These are phyloP conservation scores for Triticum monococcum DNA, from an alignment of 176 grass and related monocot genomes.

Conservation along the genomic window DNA sequence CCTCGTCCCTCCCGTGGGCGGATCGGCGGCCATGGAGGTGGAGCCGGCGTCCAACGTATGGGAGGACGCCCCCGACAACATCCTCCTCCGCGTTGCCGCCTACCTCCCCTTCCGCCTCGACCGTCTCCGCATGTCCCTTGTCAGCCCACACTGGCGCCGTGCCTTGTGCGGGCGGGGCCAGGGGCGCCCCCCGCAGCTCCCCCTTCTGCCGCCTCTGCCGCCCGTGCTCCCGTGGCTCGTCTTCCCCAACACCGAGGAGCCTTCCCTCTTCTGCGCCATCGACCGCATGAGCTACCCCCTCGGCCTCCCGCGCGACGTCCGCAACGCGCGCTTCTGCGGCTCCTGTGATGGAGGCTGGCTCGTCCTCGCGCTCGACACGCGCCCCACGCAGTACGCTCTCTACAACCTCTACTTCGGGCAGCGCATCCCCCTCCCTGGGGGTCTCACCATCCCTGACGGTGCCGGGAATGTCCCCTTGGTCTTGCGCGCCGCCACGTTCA, in stretches of 20 bases:
- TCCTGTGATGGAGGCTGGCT: conserved; percentile 35
- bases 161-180: not conserved
- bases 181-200: not conserved
- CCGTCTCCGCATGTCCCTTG: conserved; percentile 34
- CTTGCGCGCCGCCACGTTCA: conserved; percentile 21
- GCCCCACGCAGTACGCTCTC: conserved; percentile 20
- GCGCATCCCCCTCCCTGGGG: conserved; percentile 12
- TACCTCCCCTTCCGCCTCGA: conserved; percentile 31
- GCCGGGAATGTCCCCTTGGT: not conserved
- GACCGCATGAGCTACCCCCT: not conserved
- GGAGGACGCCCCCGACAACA: conserved; percentile 23
- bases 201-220: not conserved
- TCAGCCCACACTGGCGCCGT: not conserved
- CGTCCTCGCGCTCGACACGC: conserved; percentile 18
- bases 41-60: not conserved
- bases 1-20: not conserved
- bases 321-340: conserved; percentile 32
- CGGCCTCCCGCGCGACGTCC: conserved; percentile 31
- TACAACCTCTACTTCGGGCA: conserved; percentile 28
- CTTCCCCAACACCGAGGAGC: conserved; percentile 37
- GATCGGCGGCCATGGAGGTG: not conserved
- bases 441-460: not conserved
- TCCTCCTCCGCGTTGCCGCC: conserved; percentile 27
- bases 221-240: conserved; percentile 40
- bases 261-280: conserved; percentile 36